Percentiles rank a stretch among this genome's conserved stretches.
These are phyloP conservation scores for Suillus bovinus DNA, from an alignment of 768 basidiomycete genomes.

Conservation along the genomic window DNA sequence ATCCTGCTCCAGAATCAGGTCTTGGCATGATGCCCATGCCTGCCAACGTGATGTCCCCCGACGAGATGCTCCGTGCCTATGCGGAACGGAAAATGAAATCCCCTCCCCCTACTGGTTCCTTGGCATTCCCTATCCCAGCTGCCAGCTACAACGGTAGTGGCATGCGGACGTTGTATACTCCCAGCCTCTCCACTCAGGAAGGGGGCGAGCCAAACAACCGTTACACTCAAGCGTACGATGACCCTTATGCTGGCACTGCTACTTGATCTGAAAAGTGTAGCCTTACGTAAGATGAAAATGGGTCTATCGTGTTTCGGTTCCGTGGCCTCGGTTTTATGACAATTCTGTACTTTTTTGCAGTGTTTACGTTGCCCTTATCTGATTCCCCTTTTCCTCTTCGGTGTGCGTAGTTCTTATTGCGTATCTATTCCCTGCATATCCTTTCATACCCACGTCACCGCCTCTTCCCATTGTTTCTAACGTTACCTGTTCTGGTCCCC, in stretches of 20 bases:
- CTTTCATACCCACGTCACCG: slow-evolving; percentile 8
- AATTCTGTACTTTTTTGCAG: slow-evolving; percentile 8
- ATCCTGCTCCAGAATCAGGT: slow-evolving; percentile 35
- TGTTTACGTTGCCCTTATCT: neutral
- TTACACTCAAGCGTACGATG: slow-evolving; percentile 22
- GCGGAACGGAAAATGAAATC: slow-evolving; percentile 47
- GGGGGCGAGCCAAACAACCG: slow-evolving; percentile 26
- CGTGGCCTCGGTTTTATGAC: slow-evolving; percentile 1
- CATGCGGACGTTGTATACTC: slow-evolving; percentile 32
- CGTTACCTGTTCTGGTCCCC: neutral
- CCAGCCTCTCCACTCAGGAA: slow-evolving; percentile 16
- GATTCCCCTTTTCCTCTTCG: neutral
- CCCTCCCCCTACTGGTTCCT: slow-evolving; percentile 32
- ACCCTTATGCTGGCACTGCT: slow-evolving; percentile 22
- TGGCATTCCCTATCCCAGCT: slow-evolving; percentile 30
- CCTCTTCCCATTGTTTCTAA: slow-evolving; percentile 1
- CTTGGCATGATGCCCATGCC: slow-evolving; percentile 43
- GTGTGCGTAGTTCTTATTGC: slow-evolving; percentile 4
- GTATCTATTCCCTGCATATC: slow-evolving; percentile 7
- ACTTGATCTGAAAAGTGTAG: slow-evolving; percentile 17
- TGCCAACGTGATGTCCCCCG: slow-evolving; percentile 54
- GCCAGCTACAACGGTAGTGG: slow-evolving; percentile 25
- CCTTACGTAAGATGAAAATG: neutral
- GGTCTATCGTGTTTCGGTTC: neutral
- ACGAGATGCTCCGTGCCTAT: slow-evolving; percentile 77